These are phyloP conservation scores for Cylindrodendrum hubeiense DNA, from an alignment of 2,329 filamentous ascomycete genomes.

Conservation along the genomic window DNA sequence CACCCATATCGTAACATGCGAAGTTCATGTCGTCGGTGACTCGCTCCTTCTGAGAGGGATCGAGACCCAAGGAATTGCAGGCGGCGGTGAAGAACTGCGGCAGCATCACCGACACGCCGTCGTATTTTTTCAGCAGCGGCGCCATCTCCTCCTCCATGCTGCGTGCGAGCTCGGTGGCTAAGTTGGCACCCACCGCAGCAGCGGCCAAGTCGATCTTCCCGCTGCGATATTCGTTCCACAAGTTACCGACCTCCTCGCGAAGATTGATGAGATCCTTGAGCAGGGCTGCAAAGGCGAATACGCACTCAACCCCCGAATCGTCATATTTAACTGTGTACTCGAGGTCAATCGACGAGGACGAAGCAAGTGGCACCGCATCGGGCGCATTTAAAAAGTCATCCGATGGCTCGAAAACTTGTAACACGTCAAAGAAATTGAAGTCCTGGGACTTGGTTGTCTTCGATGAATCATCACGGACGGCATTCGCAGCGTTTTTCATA, in stretches of 20 bases:
- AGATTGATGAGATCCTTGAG: constrained; percentile 1
- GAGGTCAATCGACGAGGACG: not conserved
- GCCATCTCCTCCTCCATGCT: constrained; percentile 9
- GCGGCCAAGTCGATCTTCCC: constrained; percentile 2
- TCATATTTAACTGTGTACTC: constrained; percentile 4
- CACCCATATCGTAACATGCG: not conserved
- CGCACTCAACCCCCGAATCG: not conserved
- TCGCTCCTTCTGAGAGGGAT: not conserved
- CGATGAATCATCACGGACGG: not conserved
- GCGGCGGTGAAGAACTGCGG: not conserved
- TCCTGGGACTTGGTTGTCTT: not conserved
- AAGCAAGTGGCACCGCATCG: not conserved
- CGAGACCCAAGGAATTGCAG: not conserved
- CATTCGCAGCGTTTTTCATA: not conserved
- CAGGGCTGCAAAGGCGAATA: constrained; percentile 4
- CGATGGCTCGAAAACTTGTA: constrained; percentile 5
- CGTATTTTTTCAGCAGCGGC: not conserved
- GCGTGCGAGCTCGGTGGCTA: constrained; percentile 3
- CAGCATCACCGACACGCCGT: not conserved
- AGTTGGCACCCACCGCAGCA: not conserved
- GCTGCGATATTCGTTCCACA: not conserved
- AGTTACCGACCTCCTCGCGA: not conserved
- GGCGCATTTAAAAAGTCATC: not conserved
- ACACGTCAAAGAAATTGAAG: constrained; percentile 2
- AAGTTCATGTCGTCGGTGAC: not conserved